These are phyloP conservation scores for Botrytis fabae DNA, from an alignment of 2,329 filamentous ascomycete genomes.

Conservation along the genomic window DNA sequence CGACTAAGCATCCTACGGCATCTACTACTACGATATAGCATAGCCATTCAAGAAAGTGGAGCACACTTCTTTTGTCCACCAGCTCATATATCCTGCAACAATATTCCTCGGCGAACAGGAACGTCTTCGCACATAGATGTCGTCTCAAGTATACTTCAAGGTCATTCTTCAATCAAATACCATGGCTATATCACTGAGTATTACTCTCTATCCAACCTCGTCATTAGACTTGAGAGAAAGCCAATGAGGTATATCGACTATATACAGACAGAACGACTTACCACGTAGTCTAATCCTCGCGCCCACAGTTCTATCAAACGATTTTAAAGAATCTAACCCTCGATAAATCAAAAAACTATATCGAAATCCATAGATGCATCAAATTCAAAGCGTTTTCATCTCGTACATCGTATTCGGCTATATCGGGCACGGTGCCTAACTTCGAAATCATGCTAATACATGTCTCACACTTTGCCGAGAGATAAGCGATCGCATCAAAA, in stretches of 20 bases:
- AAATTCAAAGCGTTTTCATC: no score
- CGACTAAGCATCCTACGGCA: not conserved
- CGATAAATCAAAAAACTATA: no score
- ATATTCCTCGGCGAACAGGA: constrained; percentile 86
- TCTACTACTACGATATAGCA: not conserved
- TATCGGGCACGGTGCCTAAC: no score
- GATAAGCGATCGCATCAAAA: no score
- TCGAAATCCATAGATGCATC: no score
- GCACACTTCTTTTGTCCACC: constrained; percentile 89
- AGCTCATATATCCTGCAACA: constrained; percentile 63
- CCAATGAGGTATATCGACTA: not conserved
- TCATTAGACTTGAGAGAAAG: not conserved
- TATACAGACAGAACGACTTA: not conserved
- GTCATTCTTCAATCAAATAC: not conserved
- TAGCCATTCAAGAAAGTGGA: constrained; percentile 72
- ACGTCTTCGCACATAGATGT: constrained; percentile 76
- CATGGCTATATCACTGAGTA: not conserved
- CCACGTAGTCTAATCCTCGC: no score
- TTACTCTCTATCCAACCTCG: not conserved
- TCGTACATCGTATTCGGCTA: no score
- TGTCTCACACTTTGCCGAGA: no score
- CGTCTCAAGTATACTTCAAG: constrained; percentile 84
- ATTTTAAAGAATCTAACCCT: no score
- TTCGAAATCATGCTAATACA: no score
- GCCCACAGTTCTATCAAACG: no score